phyloP scores from a whole-genome alignment of 495 filamentous ascomycete species.

The Talaromyces thailandensis region DNA sequence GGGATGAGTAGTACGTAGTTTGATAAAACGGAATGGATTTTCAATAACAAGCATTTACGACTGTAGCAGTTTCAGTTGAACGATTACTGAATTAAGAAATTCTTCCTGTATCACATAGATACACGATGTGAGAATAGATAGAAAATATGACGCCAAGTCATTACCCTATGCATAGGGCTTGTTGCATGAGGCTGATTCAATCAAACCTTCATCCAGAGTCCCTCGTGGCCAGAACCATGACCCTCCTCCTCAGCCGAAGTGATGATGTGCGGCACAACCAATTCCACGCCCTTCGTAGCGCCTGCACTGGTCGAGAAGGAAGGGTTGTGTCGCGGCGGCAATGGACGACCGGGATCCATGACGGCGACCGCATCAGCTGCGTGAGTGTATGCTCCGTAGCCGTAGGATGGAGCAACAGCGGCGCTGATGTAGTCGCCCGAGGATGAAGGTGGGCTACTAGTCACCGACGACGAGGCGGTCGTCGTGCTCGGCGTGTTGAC shows the following conservation, averaged over 20 bases:
- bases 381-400: not conserved
- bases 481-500: slow-evolving; percentile 35
- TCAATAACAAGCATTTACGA: not conserved
- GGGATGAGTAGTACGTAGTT: not conserved
- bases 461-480: slow-evolving; percentile 33
- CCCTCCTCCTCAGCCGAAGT: not conserved
- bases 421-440: slow-evolving; percentile 25
- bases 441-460: slow-evolving; percentile 6
- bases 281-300: slow-evolving; percentile 29
- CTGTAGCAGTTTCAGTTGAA: not conserved
- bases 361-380: slow-evolving; percentile 16
- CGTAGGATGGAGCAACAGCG: not conserved
- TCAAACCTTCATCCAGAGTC: not conserved
- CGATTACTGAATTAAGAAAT: not conserved
- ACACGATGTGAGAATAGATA: not conserved
- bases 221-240: not conserved
- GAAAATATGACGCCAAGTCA: not conserved
- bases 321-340: slow-evolving; percentile 34
- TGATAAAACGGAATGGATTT: not conserved
- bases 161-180: not conserved
- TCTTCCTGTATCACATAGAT: not conserved
- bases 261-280: slow-evolving; percentile 31
- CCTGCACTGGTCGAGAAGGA: slow-evolving; percentile 21
- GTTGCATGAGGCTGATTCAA: not conserved
- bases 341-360: slow-evolving; percentile 23